Evolutionary conservation across 148 eudicot genomes (phyloP), one percentile per base, ranked within the genome.

Genomic region (Silene conica): DNA sequence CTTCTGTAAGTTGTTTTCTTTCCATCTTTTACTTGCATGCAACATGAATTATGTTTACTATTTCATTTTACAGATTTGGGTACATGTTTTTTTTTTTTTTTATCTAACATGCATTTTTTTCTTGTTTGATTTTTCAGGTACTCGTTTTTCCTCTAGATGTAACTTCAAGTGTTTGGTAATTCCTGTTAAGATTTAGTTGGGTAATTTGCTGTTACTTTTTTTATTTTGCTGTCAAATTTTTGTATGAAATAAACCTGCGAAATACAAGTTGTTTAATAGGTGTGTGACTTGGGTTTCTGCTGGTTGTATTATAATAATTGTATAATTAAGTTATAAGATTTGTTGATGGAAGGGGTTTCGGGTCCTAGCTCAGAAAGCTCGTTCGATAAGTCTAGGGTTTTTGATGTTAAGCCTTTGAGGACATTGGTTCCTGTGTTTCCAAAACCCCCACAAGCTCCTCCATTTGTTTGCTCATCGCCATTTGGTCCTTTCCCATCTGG

Each of bases 351-450:
- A 52, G 78, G 87, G 50, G 82, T 76, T 62, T 78, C 87, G 19
- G 84, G 79, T 71, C 79, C 81, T 5, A 72, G 74, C 22, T 28
- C 78, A 13, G 81, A 73, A 38, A 68, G 71, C 21, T 38, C 84
- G 20, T 71, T 87, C 41, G 90, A 89, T 65, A 89, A 85, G 75
- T 85, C 90, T 11, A 89, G 80, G 85, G 85, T 89, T 46, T 84
- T 85, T 75, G 87, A 85, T 81, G 89, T 87, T 31, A 89, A 81
- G 83, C 93, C 93, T 26, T 52, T 87, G 80, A 78, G 90, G 73
- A 79, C 84, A 8, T 79, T 89, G 34, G 89, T 76, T 45, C 93
- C 93, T 19, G 75, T 85, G 78, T 87, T 89, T 75, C 89, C 89
- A 5, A 78, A 83, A 34, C 78, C 89, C 23, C 87, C 93, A 15